Base-by-base conservation (phyloP, 163 green algal genomes). In the Chlorella variabilis region DNA sequence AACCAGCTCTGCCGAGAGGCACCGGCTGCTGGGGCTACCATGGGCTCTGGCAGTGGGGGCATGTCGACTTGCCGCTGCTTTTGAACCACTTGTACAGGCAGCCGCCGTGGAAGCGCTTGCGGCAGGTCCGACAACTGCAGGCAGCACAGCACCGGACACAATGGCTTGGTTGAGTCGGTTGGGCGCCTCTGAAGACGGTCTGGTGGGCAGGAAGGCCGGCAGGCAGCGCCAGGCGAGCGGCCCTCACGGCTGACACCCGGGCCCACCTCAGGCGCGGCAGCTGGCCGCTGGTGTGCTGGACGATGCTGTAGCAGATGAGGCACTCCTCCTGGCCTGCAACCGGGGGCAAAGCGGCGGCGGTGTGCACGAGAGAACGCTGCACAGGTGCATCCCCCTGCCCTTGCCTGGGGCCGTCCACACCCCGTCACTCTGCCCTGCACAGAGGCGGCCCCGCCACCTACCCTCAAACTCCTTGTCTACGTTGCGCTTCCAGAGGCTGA, bases 51-150 rank as follows among this genome's bases (percentile, higher is more conserved):
- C 96, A 99, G 78, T 99, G 94, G 18, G 96, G 95, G 87, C 96
- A 99, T n/a, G 85, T 92, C 59, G 85, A 94, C 90, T 98, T 98
- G 65, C 86, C 89, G 13, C 84, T 91, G 62, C 83, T 93, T 69
- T 89, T 91, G 89, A 99, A 99, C 96, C 96, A 99, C 87, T 98
- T 98, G 89, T 97, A 99, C 20, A 99, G 87, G 86, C 96, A 99
- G 5, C 87, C 86, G 1, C 88, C 87, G 87, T 99, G 96, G 88
- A 98, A 99, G 59, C 91, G 89, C 85, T 97, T 92, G 59, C 71
- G 78, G 89, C 96, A 99, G 9, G 94, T 98, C n/a, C 87, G 83
- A 91, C 96, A 80, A 25, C 42, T 63, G 68, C 67, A 54, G 39
- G 67, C 29, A 31, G 15, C 9, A 69, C 8, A 39, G 61, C 15